Base-by-base conservation (phyloP, 192 early-diverging fungal genomes). In the Podila horticola region DNA sequence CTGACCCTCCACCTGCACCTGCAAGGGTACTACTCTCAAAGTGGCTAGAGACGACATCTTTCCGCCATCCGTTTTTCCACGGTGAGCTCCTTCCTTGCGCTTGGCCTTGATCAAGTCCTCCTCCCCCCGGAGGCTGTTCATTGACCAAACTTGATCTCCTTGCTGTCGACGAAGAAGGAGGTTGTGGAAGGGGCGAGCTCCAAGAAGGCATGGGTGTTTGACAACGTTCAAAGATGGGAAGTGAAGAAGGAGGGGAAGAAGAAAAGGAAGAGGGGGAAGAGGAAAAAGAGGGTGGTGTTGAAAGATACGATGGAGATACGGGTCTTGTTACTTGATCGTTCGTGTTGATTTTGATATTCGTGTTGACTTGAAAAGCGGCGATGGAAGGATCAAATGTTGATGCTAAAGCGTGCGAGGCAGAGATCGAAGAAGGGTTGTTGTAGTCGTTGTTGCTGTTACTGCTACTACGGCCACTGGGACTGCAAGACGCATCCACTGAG, bases 381-480 rank as follows among this genome's bases (percentile, higher is more conserved):
- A 45, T 15, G 41, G 15, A 45, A 45, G 0, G 1, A 15, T 45
- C 41, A 13, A 13, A 45, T 0, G 41, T 45, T 45, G 41, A 12
- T 45, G 15, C 2, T 17, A 31, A 50, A 22, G 28, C 20, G 15
- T n/a, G 15, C 41, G 41, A 45, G 41, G 34, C 9, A 7, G 49
- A 52, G 62, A 4, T 74, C 36, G 11, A 28, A 33, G 48, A 49
- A 29, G 13, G 17, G 15, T n/a, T 28, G 64, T 34, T 49, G 41
- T 29, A 19, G 64, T 33, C 30, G 41, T n/a, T 31, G 20, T 50
- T 48, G 9, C 7, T 24, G 58, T 52, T 67, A 28, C 59, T 61
- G 64, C 64, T 19, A 66, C 33, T 33, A n/a, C 12, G 49, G 28
- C 67, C 58, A 60, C 58, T 45, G 17, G 34, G 13, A 58, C 58